These are phyloP conservation scores for Lactuca saligna DNA, from an alignment of 129 eudicot species.

Conservation along the genomic window DNA sequence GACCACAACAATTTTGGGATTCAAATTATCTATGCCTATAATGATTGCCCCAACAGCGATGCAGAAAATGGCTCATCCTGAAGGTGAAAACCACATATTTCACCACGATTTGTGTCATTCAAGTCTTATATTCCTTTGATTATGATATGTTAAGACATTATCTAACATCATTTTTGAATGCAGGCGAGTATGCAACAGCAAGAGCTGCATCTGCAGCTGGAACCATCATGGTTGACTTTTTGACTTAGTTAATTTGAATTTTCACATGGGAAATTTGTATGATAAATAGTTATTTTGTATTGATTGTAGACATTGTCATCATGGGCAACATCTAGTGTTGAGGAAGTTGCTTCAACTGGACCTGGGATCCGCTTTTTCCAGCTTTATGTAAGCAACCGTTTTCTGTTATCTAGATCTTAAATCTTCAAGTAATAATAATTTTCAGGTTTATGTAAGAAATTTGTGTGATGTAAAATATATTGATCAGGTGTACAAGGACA, in stretches of 20 bases:
- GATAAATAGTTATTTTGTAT: background rate
- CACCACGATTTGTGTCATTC: background rate
- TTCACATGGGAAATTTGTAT: background rate
- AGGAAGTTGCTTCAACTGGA: conserved; percentile 97
- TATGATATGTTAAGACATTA: background rate
- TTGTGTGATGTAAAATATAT: too few species aligned
- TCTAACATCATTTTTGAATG: conserved; percentile 17
- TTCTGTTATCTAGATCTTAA: background rate
- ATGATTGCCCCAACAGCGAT: conserved; percentile 96
- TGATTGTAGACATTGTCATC: conserved; percentile 73
- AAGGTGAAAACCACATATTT: conserved; percentile 40
- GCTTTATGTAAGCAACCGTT: conserved; percentile 68
- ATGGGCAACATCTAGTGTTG: conserved; percentile 95
- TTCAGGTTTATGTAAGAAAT: too few species aligned
- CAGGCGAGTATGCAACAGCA: conserved; percentile 98
- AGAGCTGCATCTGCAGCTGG: conserved; percentile 96
- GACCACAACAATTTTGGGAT: conserved; percentile 77
- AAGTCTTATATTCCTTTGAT: too few species aligned
- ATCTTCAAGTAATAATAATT: too few species aligned
- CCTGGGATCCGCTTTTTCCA: conserved; percentile 96
- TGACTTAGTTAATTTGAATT: background rate
- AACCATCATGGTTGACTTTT: conserved; percentile 74
- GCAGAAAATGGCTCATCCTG: conserved; percentile 99
- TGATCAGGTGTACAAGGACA: conserved; percentile 82
- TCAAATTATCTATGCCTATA: conserved; percentile 86